Evolutionary conservation across 768 basidiomycete species (phyloP), one percentile per base, ranked within the genome.

Genomic region (Boletus coccyginus): DNA sequence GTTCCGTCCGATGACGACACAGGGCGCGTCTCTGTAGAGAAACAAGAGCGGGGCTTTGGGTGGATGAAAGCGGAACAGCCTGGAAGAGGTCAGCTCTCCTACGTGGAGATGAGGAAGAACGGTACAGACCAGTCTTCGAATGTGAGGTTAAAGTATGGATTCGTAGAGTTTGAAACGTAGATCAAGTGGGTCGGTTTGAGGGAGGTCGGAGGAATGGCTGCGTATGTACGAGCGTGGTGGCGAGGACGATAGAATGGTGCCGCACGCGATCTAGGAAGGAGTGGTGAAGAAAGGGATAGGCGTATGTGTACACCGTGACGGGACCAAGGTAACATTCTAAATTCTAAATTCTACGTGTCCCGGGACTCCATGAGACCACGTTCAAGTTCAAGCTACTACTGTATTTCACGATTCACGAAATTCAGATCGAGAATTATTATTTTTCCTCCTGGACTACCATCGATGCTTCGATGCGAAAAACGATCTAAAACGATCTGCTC

Each of bases 1-100:
- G 69, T 98, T 95, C 50, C 96, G 78, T 0, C 96, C 96, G 52
- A 98, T 92, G 52, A 99, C 81, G 17, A 98, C 92, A 65, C 94
- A 94, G 3, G 94, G 92, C 0, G 74, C 70, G 67, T 98, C 90
- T 32, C 92, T 84, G 70, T 98, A 99, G 52, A 99, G 73, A 45
- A 97, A 79, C 19, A 99, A 79, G 41, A 95, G 77, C 1, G 94
- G 92, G 38, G 79, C 73, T 5, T 84, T 74, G 7, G 79, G 77
- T 3, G 82, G 75, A 45, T 88, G 84, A 63, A 91, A 83, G 63
- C 92, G 84, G 68, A 97, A 93, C n/a, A 90, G 73, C 85, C 88
- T 90, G 57, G 5, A 65, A 42, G 70, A 67, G 11, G 24, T 66
- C 40, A 52, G 24, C n/a, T 21, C 21, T 12, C 12, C n/a, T 6